phyloP scores from a whole-genome alignment of 2,329 filamentous ascomycete genomes.

The Verticillium alfalfae region DNA sequence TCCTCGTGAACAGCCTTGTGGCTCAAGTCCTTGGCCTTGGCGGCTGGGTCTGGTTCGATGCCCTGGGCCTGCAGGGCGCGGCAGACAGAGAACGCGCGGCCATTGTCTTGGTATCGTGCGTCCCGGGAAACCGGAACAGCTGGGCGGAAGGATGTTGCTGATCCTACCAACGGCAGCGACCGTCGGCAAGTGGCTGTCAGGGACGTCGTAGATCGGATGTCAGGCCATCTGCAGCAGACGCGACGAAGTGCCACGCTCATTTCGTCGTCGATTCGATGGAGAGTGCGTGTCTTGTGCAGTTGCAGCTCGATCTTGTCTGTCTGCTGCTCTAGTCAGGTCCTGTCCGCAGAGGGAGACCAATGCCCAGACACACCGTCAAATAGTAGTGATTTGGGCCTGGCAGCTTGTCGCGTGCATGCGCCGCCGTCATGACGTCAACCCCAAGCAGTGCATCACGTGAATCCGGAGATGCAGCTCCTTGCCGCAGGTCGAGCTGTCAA shows the following conservation, averaged over 20 bases:
- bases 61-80: background rate
- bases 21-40: constrained; percentile 21
- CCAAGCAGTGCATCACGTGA: background rate
- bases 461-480: background rate
- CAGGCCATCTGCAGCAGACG: background rate
- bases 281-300: background rate
- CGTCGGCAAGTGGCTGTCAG: background rate
- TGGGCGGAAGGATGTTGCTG: background rate
- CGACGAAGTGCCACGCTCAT: background rate
- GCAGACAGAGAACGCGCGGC: background rate
- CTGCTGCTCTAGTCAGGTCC: background rate
- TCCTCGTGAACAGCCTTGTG: constrained; percentile 27
- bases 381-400: background rate
- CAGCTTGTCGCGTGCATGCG: background rate
- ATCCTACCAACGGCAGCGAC: background rate
- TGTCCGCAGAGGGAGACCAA: background rate
- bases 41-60: constrained; percentile 6
- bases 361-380: background rate
- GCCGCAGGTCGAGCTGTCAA: background rate
- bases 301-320: background rate
- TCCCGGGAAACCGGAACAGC: constrained; percentile 4
- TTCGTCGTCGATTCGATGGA: background rate
- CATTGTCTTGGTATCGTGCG: background rate
- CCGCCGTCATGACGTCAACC: background rate
- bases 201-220: background rate